phyloP scores from a whole-genome alignment of 139 green algal genomes.

The Asterochloris sp. region DNA sequence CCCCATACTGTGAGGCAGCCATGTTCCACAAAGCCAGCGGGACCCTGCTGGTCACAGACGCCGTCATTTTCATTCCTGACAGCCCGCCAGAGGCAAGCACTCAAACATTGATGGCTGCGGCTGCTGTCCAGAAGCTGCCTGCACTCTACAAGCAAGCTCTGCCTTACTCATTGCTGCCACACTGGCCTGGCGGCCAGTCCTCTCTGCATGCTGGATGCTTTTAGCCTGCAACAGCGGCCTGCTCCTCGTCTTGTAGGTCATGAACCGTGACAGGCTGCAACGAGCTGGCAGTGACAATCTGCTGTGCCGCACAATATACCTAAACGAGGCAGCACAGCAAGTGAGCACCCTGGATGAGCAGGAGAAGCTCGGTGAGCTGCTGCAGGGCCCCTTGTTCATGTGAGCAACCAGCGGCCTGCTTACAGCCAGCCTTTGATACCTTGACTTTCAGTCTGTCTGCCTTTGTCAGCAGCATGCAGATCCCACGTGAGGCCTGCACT shows the following conservation, averaged over 20 bases:
- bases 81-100: constrained; percentile 45
- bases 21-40: constrained; percentile 79
- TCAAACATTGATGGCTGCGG: too few species aligned
- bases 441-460: too few species aligned
- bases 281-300: constrained; percentile 20
- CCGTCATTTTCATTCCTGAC: constrained; percentile 65
- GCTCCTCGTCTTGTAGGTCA: constrained; percentile 18
- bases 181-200: too few species aligned
- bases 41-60: constrained; percentile 86
- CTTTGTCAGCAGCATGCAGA: too few species aligned
- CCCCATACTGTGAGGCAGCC: constrained; percentile 34
- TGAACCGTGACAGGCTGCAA: constrained; percentile 23
- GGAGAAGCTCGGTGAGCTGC: constrained; percentile 28
- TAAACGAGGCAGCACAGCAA: constrained; percentile 3
- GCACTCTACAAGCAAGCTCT: too few species aligned
- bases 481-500: too few species aligned
- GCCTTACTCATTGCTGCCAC: too few species aligned
- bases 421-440: too few species aligned
- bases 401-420: too few species aligned
- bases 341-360: constrained; percentile 26
- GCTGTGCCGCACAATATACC: constrained; percentile 13
- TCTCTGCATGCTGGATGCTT: too few species aligned
- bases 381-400: too few species aligned
- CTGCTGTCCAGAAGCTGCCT: too few species aligned
- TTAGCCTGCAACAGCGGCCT: not conserved